Conservation (phyloP, 108 stramenopile species). For the Nitzschia sp. region DNA sequence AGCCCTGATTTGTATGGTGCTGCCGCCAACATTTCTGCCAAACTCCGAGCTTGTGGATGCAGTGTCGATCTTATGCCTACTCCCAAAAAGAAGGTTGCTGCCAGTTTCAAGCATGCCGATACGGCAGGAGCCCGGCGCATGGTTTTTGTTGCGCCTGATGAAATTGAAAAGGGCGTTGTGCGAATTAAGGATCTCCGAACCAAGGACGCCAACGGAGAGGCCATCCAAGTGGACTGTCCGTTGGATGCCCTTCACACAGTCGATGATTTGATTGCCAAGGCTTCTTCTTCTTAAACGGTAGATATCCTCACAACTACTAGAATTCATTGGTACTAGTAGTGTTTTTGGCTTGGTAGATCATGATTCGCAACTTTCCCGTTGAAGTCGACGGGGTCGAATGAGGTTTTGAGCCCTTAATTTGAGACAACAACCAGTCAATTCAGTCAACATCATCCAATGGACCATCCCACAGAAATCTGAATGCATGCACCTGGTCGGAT, state of each 20-base stretch:
- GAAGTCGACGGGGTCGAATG: no score
- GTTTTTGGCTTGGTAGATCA: no score
- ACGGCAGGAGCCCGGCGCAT: slow-evolving; percentile 78
- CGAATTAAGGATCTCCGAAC: slow-evolving; percentile 74
- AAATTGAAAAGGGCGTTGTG: slow-evolving; percentile 83
- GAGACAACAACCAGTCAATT: no score
- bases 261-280: slow-evolving; percentile 39
- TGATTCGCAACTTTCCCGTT: no score
- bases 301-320: no score
- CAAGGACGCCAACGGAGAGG: slow-evolving; percentile 56
- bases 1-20: slow-evolving; percentile 60
- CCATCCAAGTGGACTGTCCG: slow-evolving; percentile 48
- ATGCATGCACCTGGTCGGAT: no score
- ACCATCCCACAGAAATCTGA: not conserved
- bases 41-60: slow-evolving; percentile 64
- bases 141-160: slow-evolving; percentile 88
- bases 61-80: slow-evolving; percentile 90
- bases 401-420: no score
- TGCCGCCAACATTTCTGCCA: slow-evolving; percentile 68
- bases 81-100: slow-evolving; percentile 90
- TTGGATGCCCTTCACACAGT: slow-evolving; percentile 43
- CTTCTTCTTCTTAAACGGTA: not conserved
- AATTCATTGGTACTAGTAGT: no score
- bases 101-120: slow-evolving; percentile 94
- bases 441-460: not conserved